Evolutionary conservation across 169 alveolate genomes (phyloP), one percentile per base, ranked within the genome.

Genomic region (Plasmodium vivax): DNA sequence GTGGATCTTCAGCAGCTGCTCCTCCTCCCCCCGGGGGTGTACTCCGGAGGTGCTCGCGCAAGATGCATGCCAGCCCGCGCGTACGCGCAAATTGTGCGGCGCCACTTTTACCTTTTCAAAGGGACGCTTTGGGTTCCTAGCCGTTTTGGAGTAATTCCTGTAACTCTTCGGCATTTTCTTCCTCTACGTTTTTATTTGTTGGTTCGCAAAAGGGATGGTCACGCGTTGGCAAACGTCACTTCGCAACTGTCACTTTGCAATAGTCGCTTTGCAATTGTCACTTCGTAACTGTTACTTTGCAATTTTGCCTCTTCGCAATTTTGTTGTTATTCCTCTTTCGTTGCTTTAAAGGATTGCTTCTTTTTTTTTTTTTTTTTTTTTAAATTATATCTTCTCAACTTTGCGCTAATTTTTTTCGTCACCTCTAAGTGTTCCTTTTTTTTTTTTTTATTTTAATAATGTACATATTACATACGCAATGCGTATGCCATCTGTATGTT

Each of bases 81-180:
- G 7, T 16, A 58, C 10, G 74, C 74, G n/a, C 23, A 58, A 58
- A 19, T 19, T 58, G 56, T 73, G 51, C 8, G 73, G 56, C 32
- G 12, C 47, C 72, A 43, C 54, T 23, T 91, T 93, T 96, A 97
- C 99, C 98, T 98, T 98, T 96, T 98, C 99, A 93, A 97, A 98
- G 84, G 99, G 99, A 92, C 99, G 97, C 97, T 98, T 98, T 62
- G 99, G 99, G 77, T 98, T 97, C 91, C 98, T 97, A 84, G 98
- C 97, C 27, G 99, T 98, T 96, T 97, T 97, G 71, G 98, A 96
- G 93, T 96, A 96, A 84, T 97, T 97, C 88, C 98, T 97, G 93
- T 97, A 97, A 74, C 97, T 96, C 93, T 97, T 97, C 80, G 93
- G 97, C 98, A 97, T 97, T 43, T 23, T 75, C 30, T 47, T 75